These are phyloP conservation scores for Ammopiptanthus mongolicus DNA, from an alignment of 306 rosid genomes.

Conservation along the genomic window DNA sequence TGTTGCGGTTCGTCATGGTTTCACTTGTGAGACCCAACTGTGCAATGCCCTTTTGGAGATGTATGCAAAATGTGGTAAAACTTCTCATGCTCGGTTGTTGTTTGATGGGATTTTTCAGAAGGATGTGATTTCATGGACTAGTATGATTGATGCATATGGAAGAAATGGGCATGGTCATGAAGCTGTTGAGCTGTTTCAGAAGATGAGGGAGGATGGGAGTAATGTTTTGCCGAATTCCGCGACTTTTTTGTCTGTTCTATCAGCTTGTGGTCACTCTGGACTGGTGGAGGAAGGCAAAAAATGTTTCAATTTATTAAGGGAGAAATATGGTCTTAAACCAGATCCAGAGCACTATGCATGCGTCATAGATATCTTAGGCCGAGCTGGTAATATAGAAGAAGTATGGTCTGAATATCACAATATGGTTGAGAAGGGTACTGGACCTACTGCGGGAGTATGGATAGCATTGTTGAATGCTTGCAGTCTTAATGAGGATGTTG, in stretches of 20 bases:
- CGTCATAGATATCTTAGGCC: constrained; percentile 52
- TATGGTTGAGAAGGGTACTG: constrained; percentile 31
- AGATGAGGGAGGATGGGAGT: constrained; percentile 28
- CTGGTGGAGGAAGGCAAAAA: constrained; percentile 54
- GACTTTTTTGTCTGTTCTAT: constrained; percentile 45
- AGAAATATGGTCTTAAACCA: constrained; percentile 43
- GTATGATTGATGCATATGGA: constrained; percentile 59
- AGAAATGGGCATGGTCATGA: constrained; percentile 41
- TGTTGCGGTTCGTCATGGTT: constrained; percentile 43
- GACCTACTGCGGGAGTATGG: constrained; percentile 45
- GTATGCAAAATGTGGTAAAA: constrained; percentile 61
- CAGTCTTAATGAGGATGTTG: constrained; percentile 41
- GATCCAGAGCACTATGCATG: constrained; percentile 57
- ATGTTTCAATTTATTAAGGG: constrained; percentile 37
- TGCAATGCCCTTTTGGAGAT: constrained; percentile 51
- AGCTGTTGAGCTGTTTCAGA: constrained; percentile 41
- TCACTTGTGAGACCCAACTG: constrained; percentile 41
- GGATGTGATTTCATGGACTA: constrained; percentile 57
- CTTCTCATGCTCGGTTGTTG: constrained; percentile 30
- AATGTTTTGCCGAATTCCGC: constrained; percentile 50
- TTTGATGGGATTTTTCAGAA: constrained; percentile 36
- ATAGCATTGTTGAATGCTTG: constrained; percentile 57
- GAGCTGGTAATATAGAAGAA: constrained; percentile 53
- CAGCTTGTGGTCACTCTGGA: constrained; percentile 49
- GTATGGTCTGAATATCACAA: constrained; percentile 37